Base-by-base conservation (phyloP, 176 grass and related monocot species). In the Chloris gayana region DNA sequence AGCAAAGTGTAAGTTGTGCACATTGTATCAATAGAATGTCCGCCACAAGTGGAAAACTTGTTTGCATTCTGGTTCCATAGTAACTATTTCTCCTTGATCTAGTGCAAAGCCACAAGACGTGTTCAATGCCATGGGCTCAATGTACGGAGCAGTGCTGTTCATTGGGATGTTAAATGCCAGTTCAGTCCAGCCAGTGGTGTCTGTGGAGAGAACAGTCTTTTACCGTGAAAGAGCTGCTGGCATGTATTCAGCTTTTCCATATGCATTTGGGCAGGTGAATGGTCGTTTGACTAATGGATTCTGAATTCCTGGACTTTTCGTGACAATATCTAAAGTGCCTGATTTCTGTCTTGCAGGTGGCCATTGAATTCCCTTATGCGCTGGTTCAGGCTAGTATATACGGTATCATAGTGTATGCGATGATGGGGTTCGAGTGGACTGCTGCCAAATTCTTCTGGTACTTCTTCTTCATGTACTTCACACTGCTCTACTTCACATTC, bases 381-480 rank as follows among this genome's bases (percentile, higher is more conserved):
- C 58, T 94, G 15, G 73, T 75, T 75, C 95, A 98, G 82, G 72
- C 95, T 42, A 47, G n/a, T 15, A 4, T 88, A 50, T 94, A 98
- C 9, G 88, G 89, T 24, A 7, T 92, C 39, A 84, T 94, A 41
- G 95, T 94, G 15, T 97, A 97, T 45, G 74, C 84, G 3, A 91
- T 97, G 94, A 91, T 93, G 69, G 91, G 84, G 31, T 91, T 93
- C 39, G 91, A 93, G 45, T 97, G 94, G 94, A 91, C 84, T 4
- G 91, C 45, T 54, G 84, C 74, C 38, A 97, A 93, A 79, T 97
- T 97, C 91, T 86, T 97, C 49, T 94, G 91, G 89, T 94, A 92
- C 67, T 8, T 94, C 22, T 97, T 94, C 87, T 97, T 97, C 87
- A 94, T 94, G 91, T 97, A 91, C 89, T 92, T 97, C 88, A 91